These are phyloP conservation scores for Acanthamoeba triangularis DNA, from an alignment of 208 protist genomes.

Conservation along the genomic window DNA sequence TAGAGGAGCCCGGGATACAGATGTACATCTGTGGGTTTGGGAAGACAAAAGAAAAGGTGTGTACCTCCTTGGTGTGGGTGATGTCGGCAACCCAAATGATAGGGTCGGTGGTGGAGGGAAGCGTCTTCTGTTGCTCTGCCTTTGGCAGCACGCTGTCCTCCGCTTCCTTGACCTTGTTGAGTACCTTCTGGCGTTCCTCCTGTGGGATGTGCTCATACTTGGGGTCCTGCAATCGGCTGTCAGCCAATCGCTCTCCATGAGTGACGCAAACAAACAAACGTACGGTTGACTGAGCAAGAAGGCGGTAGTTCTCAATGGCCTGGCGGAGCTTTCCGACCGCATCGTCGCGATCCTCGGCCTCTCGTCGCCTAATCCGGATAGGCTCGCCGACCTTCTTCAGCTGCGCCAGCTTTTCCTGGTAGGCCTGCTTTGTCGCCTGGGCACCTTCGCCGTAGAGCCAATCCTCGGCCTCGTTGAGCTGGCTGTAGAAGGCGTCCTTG, in stretches of 20 bases:
- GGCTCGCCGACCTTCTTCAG: constrained; percentile 73
- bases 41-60: neutral
- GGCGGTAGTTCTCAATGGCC: neutral
- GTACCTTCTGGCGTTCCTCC: constrained; percentile 49
- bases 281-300: neutral
- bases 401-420: constrained; percentile 72
- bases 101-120: neutral
- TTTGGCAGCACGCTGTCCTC: neutral
- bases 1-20: too few relatives aligned
- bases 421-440: constrained; percentile 74
- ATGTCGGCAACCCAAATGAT: constrained; percentile 66
- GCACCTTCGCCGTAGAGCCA: constrained; percentile 89
- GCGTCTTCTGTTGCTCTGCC: constrained; percentile 36
- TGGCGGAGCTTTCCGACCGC: constrained; percentile 7
- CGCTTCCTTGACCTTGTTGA: constrained; percentile 5
- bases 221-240: neutral
- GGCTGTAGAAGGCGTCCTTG: constrained; percentile 37
- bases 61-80: constrained; percentile 20
- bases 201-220: constrained; percentile 61
- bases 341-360: constrained; percentile 41
- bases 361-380: neutral
- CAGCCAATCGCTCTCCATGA: too few relatives aligned
- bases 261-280: neutral
- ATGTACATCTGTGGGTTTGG: too few relatives aligned
- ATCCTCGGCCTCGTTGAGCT: constrained; percentile 82